Conservation (phyloP, 176 grass and related monocot species). For the maize (Zea mays) region DNA sequence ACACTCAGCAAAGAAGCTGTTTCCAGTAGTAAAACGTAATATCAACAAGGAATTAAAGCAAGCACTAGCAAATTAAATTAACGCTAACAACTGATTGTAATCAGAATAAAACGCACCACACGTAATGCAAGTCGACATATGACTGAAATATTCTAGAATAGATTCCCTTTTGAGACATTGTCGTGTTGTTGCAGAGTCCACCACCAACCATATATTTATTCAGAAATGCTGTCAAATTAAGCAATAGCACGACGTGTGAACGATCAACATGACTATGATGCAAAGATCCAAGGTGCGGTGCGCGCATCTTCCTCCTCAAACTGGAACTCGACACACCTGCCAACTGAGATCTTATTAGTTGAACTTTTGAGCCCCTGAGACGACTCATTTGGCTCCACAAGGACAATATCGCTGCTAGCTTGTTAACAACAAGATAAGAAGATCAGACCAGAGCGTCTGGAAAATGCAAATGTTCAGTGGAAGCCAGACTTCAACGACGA, state of each 20-base stretch:
- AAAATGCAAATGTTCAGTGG: background rate
- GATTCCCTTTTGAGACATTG: background rate
- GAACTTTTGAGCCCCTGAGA: background rate
- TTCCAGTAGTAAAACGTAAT: no score
- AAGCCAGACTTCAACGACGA: no score
- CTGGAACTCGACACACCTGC: conserved; percentile 32
- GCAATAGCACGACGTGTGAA: background rate
- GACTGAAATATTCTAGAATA: background rate
- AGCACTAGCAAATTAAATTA: background rate
- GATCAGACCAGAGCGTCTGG: background rate
- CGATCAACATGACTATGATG: background rate
- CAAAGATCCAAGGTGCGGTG: background rate
- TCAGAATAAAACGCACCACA: background rate
- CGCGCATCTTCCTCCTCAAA: background rate
- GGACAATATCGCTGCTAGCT: background rate
- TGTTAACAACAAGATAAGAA: background rate
- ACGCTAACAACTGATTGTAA: no score
- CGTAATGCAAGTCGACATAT: background rate
- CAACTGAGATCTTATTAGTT: conserved; percentile 5
- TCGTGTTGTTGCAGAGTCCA: background rate
- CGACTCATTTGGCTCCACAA: conserved; percentile 16
- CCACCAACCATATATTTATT: background rate
- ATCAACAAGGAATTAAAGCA: background rate
- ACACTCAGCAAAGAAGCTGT: no score
- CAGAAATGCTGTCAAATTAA: background rate